Evolutionary conservation across 371 early-diverging fungal genomes (phyloP).

Genomic region (Cokeromyces recurvatus): DNA sequence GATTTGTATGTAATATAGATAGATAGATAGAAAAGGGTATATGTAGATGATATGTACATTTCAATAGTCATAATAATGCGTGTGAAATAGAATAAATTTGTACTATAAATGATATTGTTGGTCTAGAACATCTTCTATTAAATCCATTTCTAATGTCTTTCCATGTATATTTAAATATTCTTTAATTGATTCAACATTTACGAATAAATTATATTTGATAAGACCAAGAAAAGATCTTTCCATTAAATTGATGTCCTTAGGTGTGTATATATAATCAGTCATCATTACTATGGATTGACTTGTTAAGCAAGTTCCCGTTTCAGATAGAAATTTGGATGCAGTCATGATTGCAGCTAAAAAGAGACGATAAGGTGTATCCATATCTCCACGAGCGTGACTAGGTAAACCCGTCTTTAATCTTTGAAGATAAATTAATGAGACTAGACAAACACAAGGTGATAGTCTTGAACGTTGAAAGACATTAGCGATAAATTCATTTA

Average conservation of each 20-base stretch:
- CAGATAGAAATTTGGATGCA: slow-evolving; percentile 63
- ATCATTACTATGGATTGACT: slow-evolving; percentile 59
- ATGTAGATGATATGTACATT: no score
- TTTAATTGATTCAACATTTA: slow-evolving; percentile 38
- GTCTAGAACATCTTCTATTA: slow-evolving; percentile 9
- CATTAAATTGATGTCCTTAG: slow-evolving; percentile 56
- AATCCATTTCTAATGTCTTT: slow-evolving; percentile 42
- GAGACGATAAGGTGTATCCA: slow-evolving; percentile 73
- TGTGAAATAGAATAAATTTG: no score
- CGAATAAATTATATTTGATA: slow-evolving; percentile 43
- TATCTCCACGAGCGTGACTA: slow-evolving; percentile 60
- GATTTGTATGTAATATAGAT: no score
- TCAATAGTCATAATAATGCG: no score
- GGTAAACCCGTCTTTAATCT: slow-evolving; percentile 64
- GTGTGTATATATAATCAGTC: slow-evolving; percentile 57
- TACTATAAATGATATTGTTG: background rate
- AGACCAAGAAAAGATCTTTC: slow-evolving; percentile 45
- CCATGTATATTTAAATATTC: slow-evolving; percentile 44
- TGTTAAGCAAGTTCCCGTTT: slow-evolving; percentile 54
- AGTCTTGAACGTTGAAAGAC: slow-evolving; percentile 38
- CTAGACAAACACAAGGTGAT: slow-evolving; percentile 49
- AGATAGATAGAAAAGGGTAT: no score
- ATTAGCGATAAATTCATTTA: slow-evolving; percentile 37
- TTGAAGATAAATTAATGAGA: slow-evolving; percentile 70
- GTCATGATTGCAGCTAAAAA: slow-evolving; percentile 69